These are phyloP conservation scores for Echinochloa phyllopogon DNA, from an alignment of 176 grass and related monocot species.

Conservation along the genomic window DNA sequence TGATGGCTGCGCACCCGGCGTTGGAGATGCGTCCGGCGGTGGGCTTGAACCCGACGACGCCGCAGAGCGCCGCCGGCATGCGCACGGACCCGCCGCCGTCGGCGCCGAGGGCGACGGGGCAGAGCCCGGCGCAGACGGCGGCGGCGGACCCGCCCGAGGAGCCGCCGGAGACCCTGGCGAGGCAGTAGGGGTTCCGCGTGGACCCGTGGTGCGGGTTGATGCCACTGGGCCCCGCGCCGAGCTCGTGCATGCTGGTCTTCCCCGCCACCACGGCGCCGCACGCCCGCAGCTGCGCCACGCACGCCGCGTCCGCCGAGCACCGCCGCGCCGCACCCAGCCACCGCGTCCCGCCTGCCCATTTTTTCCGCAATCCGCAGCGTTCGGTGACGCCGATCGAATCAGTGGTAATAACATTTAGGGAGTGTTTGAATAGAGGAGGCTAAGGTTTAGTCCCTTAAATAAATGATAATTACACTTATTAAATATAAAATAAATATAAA, in stretches of 20 bases:
- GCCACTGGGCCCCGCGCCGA: constrained; percentile 68
- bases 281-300: constrained; percentile 73
- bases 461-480: too few relatives aligned
- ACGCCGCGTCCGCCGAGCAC: constrained; percentile 70
- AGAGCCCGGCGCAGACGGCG: constrained; percentile 74
- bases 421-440: too few relatives aligned
- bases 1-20: constrained; percentile 46
- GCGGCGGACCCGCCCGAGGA: constrained; percentile 92
- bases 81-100: constrained; percentile 90
- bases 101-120: constrained; percentile 87
- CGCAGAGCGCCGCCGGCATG: constrained; percentile 80
- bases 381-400: too few relatives aligned
- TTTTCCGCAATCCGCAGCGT: too few relatives aligned
- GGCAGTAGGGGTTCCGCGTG: constrained; percentile 74
- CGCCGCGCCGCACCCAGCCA: constrained; percentile 66
- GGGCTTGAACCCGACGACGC: constrained; percentile 91
- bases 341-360: constrained; percentile 81
- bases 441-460: too few relatives aligned
- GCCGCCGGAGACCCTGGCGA: constrained; percentile 71
- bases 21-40: constrained; percentile 72
- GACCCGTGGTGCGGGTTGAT: constrained; percentile 66
- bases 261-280: constrained; percentile 82
- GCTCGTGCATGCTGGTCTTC: constrained; percentile 97
- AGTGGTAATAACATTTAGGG: too few relatives aligned
- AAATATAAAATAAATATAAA: too few relatives aligned